These are phyloP conservation scores for Microthlaspi erraticum DNA, from an alignment of 345 rosid genomes.

Conservation along the genomic window DNA sequence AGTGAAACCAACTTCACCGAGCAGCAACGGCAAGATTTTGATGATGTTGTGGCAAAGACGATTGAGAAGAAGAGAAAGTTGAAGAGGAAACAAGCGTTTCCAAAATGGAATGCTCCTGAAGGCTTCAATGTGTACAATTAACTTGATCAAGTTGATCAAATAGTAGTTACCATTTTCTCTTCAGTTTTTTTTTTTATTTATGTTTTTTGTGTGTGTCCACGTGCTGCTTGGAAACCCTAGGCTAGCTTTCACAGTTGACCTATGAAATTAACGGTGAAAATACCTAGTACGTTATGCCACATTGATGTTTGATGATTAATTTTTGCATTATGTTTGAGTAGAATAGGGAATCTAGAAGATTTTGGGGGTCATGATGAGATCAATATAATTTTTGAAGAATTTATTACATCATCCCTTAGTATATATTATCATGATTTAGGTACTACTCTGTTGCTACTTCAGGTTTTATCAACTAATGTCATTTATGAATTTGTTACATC, in stretches of 20 bases:
- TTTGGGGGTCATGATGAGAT: background rate
- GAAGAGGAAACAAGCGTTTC: no score
- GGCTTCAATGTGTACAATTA: no score
- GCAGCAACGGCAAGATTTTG: constrained; percentile 56
- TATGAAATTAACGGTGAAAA: no score
- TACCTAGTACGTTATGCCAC: background rate
- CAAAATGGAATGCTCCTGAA: no score
- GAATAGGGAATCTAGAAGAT: no score
- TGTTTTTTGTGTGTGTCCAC: background rate
- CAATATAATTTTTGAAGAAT: background rate
- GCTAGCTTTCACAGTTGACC: no score
- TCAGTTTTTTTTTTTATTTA: no score
- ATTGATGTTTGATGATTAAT: background rate
- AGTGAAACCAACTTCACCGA: constrained; percentile 51
- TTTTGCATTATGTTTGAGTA: background rate
- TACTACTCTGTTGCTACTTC: background rate
- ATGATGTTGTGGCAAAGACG: constrained; percentile 64
- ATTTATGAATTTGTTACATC: no score
- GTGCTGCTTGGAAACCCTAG: no score
- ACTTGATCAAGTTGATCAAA: background rate
- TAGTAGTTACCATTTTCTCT: constrained; percentile 38
- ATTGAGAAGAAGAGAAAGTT: constrained; percentile 20
- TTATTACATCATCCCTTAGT: no score
- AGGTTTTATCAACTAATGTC: no score
- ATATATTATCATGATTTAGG: no score